Conservation (phyloP, 768 basidiomycete genomes). For the Suillus plorans region DNA sequence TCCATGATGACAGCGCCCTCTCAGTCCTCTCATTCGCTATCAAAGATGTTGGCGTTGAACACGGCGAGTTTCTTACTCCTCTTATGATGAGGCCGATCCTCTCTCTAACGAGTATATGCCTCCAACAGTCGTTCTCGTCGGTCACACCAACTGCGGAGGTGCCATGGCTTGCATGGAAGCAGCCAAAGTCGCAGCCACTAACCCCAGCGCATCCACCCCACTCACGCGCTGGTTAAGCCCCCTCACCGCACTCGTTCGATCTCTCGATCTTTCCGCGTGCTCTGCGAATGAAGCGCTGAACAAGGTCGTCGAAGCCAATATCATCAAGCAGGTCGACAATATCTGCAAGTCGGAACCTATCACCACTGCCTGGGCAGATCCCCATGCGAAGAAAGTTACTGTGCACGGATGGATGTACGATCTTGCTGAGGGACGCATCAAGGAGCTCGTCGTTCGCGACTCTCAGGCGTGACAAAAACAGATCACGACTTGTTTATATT, state of each 20-base stretch:
- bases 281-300: constrained; percentile 40
- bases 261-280: constrained; percentile 42
- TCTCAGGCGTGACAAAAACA: not conserved
- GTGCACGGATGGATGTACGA: constrained; percentile 81
- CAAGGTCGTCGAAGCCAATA: constrained; percentile 58
- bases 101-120: constrained; percentile 4
- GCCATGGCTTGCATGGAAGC: constrained; percentile 55
- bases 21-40: constrained; percentile 78
- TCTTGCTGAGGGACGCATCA: constrained; percentile 55
- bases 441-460: constrained; percentile 41
- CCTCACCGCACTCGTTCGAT: constrained; percentile 48
- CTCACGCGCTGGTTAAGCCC: constrained; percentile 75
- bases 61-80: constrained; percentile 56
- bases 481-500: not conserved
- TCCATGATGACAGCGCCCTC: constrained; percentile 67
- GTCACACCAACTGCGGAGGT: constrained; percentile 84
- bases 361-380: constrained; percentile 40
- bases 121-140: constrained; percentile 69
- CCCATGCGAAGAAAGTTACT: constrained; percentile 39
- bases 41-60: constrained; percentile 65
- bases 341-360: constrained; percentile 49
- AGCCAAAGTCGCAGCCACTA: constrained; percentile 33
- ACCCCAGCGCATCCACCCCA: constrained; percentile 31
- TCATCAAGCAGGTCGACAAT: constrained; percentile 54
- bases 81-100: constrained; percentile 30